A percentile compares a stretch with the other conserved stretches of the same genome.
Evolutionary conservation across 768 basidiomycete species (phyloP).

Genomic region (Boletus coccyginus): DNA sequence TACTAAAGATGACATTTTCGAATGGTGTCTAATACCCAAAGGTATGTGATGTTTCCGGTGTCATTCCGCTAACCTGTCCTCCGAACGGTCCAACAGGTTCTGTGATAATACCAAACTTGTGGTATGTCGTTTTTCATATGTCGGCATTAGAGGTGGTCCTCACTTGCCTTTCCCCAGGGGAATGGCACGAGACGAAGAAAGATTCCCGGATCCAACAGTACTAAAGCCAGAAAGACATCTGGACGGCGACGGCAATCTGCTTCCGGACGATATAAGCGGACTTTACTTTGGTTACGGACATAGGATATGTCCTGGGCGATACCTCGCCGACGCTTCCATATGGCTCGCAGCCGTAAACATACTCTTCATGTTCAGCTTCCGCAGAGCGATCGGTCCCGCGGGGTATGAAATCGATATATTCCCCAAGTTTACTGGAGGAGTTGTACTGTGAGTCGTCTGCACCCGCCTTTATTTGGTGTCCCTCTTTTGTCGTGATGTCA

Average conservation of each 20-base stretch:
- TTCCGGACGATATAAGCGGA: slow-evolving; percentile 19
- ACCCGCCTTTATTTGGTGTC: too few relatives aligned
- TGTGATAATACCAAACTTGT: slow-evolving; percentile 21
- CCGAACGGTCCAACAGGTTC: slow-evolving; percentile 14
- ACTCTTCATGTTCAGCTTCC: slow-evolving; percentile 18
- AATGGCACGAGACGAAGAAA: slow-evolving; percentile 23
- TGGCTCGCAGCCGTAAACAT: slow-evolving; percentile 23
- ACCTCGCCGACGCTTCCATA: slow-evolving; percentile 12
- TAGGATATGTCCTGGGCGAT: slow-evolving; percentile 21
- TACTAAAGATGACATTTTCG: slow-evolving; percentile 40
- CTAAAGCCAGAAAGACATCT: slow-evolving; percentile 37
- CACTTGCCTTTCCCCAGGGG: slow-evolving; percentile 9
- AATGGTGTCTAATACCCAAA: slow-evolving; percentile 49
- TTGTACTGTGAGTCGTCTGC: slow-evolving; percentile 13
- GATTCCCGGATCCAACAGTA: slow-evolving; percentile 26
- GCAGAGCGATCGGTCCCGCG: slow-evolving; percentile 19
- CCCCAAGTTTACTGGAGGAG: slow-evolving; percentile 16
- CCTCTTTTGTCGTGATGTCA: background rate
- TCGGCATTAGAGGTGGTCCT: background rate
- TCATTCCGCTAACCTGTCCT: background rate
- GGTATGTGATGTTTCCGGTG: slow-evolving; percentile 27
- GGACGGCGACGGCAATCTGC: slow-evolving; percentile 16
- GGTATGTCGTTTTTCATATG: slow-evolving; percentile 5
- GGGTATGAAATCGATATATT: slow-evolving; percentile 23
- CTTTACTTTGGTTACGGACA: slow-evolving; percentile 36